Evolutionary conservation across 345 rosid species (phyloP).

Genomic region (Linum usitatissimum): DNA sequence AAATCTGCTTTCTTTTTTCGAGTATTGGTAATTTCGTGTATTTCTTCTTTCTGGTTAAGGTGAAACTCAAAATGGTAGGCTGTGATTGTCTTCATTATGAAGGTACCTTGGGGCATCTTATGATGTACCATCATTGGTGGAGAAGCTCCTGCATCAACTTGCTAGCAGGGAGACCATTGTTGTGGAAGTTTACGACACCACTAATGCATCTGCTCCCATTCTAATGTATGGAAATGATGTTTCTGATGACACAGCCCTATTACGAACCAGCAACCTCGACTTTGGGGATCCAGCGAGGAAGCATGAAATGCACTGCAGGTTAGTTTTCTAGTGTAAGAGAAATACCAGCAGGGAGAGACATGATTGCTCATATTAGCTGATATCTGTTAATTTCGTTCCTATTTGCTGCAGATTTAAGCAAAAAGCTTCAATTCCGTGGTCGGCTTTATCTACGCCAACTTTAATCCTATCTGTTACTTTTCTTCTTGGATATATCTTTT

Average conservation of each 20-base stretch:
- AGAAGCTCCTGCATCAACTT: slow-evolving; percentile 90
- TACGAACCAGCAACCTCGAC: slow-evolving; percentile 55
- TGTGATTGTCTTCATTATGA: slow-evolving; percentile 12
- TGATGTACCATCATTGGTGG: slow-evolving; percentile 91
- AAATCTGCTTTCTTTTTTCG: slow-evolving; percentile 9
- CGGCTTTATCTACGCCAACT: slow-evolving; percentile 48
- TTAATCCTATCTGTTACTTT: slow-evolving; percentile 58
- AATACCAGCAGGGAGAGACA: slow-evolving; percentile 2
- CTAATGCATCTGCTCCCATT: slow-evolving; percentile 51
- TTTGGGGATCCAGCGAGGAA: slow-evolving; percentile 88
- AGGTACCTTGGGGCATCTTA: slow-evolving; percentile 96
- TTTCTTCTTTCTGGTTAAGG: neutral
- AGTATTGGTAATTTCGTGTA: slow-evolving; percentile 8
- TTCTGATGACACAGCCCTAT: slow-evolving; percentile 43
- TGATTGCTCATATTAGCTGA: slow-evolving; percentile 12
- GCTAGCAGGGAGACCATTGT: slow-evolving; percentile 82
- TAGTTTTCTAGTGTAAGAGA: slow-evolving; percentile 9
- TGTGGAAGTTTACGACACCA: slow-evolving; percentile 85
- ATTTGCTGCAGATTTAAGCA: slow-evolving; percentile 54
- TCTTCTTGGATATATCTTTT: slow-evolving; percentile 59
- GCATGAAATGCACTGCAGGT: slow-evolving; percentile 99
- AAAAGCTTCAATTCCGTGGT: slow-evolving; percentile 70
- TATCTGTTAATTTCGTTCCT: slow-evolving; percentile 7
- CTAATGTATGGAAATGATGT: slow-evolving; percentile 76
- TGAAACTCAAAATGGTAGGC: slow-evolving; percentile 2